Evolutionary conservation across 2,329 filamentous ascomycete genomes (phyloP), one percentile per base, ranked within the genome.

Genomic region (Phialophora chinensis): DNA sequence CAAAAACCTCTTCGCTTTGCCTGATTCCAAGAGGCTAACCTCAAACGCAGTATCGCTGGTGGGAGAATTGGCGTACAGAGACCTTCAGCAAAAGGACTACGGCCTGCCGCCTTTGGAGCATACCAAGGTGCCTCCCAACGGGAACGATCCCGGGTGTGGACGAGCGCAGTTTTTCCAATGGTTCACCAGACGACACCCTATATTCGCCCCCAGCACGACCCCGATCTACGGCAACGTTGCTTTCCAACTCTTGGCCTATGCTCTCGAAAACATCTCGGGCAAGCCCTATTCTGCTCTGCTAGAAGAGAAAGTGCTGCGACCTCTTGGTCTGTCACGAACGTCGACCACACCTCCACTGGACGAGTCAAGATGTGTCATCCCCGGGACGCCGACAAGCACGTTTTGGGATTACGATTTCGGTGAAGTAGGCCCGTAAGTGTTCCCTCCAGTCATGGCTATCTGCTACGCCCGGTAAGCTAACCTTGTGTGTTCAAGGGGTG

Each of bases 181-280:
- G 23, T 54, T 54, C 52, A 25, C 27, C 52, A 25, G 27, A 31
- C 52, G 52, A 11, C 54, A 35, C 31, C 54, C 54, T 35, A 42
- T 57, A n/a, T 35, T 35, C n/a, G 29, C 31, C 12, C 54, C 55
- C 25, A 23, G 52, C 49, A 52, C 74, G 4, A 79, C 76, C 2
- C 82, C 84, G 0, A 75, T 79, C 2, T 86, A 86, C 72, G 82
- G 83, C 31, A 85, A 86, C 68, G 74, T 79, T 2, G 82, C 77
- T 0, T 81, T 82, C n/a, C 73, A 78, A 0, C 63, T 84, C 0
- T 76, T 85, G 0, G 81, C 80, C 2, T 74, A 81, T 1, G 80
- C 81, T 0, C 73, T 86, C 0, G 81, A 84, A 67, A 77, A 77
- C 6, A 76, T 81, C 0, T 81, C 80, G 0, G 78, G 79, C 2